Conservation (phyloP, 192 early-diverging fungal species). For the Podila minutissima region DNA sequence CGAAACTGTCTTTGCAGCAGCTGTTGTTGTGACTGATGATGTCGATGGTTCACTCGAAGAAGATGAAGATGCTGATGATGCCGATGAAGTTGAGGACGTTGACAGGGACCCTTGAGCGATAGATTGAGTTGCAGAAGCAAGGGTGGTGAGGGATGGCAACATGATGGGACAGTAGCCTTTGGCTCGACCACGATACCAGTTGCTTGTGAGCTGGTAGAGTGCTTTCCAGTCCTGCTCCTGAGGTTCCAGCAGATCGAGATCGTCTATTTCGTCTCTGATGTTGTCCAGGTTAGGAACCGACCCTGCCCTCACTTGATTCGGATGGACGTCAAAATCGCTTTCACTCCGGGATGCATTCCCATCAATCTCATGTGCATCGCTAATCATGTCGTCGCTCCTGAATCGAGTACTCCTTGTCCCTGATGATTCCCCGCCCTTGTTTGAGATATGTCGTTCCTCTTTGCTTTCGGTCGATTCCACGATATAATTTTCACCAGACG, state of each 20-base stretch:
- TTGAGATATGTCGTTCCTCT: neutral
- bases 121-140: conserved; percentile 12
- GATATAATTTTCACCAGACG: too few species aligned
- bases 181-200: conserved; percentile 57
- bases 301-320: neutral
- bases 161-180: conserved; percentile 44
- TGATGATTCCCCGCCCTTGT: neutral
- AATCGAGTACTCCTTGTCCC: neutral
- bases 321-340: neutral
- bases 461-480: neutral
- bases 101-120: neutral
- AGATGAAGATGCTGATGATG: neutral
- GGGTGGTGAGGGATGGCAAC: conserved; percentile 27
- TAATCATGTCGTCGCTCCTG: neutral
- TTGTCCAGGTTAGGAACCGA: neutral
- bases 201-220: conserved; percentile 53
- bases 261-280: neutral
- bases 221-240: conserved; percentile 50
- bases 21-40: neutral
- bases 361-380: neutral
- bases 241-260: neutral
- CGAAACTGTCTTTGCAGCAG: neutral
- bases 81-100: neutral
- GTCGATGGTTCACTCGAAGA: neutral
- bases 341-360: neutral